These are phyloP conservation scores for Ganoderma boninense DNA, from an alignment of 1,284 basidiomycete genomes.

Conservation along the genomic window DNA sequence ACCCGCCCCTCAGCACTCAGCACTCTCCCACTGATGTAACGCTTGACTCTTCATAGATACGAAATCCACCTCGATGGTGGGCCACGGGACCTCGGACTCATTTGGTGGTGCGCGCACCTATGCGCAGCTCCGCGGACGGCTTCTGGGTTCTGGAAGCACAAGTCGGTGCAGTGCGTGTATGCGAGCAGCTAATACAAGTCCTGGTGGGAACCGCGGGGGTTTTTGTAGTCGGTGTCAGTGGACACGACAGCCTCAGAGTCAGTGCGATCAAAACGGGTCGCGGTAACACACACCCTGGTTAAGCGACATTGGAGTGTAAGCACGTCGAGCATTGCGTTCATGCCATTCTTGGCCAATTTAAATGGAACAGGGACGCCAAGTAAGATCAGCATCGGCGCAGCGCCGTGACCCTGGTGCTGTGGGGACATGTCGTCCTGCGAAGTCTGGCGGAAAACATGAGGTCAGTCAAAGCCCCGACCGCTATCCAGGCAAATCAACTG, in stretches of 20 bases:
- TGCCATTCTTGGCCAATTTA: no score
- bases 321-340: not conserved
- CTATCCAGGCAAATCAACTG: no score
- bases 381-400: no score
- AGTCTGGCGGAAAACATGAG: slow-evolving; percentile 10
- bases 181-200: not conserved
- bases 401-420: no score
- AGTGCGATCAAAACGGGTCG: not conserved
- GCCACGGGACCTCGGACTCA: not conserved
- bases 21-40: no score
- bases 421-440: no score
- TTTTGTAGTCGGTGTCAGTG: not conserved
- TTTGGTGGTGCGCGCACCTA: not conserved
- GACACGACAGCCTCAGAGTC: not conserved
- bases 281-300: not conserved
- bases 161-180: not conserved
- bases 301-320: no score
- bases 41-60: no score
- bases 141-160: not conserved
- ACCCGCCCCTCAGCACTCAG: not conserved
- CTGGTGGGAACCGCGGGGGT: not conserved
- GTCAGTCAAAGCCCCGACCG: not conserved
- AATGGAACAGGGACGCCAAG: no score
- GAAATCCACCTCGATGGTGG: not conserved
- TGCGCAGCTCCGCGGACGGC: no score